Percentiles rank a stretch among this genome's conserved stretches.
Conservation (phyloP, 345 rosid genomes). For the Ceriops decandra region DNA sequence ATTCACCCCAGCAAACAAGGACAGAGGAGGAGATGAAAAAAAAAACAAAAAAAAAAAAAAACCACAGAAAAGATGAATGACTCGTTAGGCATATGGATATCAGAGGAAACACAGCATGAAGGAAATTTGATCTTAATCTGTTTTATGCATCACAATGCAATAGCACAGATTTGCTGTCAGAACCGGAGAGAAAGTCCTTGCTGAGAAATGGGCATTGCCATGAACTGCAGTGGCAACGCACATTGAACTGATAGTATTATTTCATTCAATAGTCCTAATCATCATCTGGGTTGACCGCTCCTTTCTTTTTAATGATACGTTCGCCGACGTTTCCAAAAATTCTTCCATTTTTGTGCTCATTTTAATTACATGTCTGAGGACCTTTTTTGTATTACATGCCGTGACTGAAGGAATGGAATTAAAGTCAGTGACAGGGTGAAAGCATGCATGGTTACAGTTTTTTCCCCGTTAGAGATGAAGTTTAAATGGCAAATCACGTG, state of each 20-base stretch:
- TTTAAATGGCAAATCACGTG: too few relatives aligned
- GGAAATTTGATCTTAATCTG: slow-evolving; percentile 11
- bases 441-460: too few relatives aligned
- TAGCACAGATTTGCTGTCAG: slow-evolving; percentile 4
- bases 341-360: slow-evolving; percentile 10
- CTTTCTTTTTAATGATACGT: background rate
- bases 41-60: background rate
- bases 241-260: background rate
- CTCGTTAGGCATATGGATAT: too few relatives aligned
- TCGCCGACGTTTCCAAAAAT: slow-evolving; percentile 1
- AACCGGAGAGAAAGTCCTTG: background rate
- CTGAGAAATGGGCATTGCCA: slow-evolving; percentile 2
- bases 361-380: background rate
- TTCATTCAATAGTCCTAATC: slow-evolving; percentile 8
- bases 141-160: slow-evolving; percentile 17
- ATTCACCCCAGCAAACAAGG: background rate
- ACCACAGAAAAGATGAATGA: slow-evolving; percentile 6
- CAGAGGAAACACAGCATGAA: background rate
- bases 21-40: too few relatives aligned
- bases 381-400: too few relatives aligned
- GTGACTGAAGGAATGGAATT: too few relatives aligned
- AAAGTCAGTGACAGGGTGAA: too few relatives aligned
- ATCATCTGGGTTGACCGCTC: slow-evolving; percentile 4
- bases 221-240: background rate
- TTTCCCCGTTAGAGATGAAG: too few relatives aligned